Base-by-base conservation (phyloP, 2,329 filamentous ascomycete species). In the Talaromyces sp. region DNA sequence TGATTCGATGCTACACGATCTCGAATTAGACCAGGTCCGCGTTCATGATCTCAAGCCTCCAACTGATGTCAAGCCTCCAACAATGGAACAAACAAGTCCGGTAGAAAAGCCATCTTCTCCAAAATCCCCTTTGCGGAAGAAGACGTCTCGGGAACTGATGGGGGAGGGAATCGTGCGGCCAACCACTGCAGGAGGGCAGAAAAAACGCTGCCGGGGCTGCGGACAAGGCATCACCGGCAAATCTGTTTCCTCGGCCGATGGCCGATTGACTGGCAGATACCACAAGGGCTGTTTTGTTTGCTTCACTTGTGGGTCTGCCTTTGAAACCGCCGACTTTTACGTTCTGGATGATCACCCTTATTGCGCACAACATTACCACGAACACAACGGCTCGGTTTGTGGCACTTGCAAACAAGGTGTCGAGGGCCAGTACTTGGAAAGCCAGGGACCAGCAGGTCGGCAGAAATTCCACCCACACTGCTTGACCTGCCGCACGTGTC, bases 261-360 rank as follows among this genome's bases (percentile, higher is more conserved):
- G 95, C 16, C 88, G 93, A 28, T 81, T 99, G 28, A 96, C 91
- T 0, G 95, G 95, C 9, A 89, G 92, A 65, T 99, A 96, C 75
- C 95, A 99, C 81, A 96, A 96, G 75, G 85, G 89, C 4, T 99
- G 94, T 75, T 98, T 99, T 72, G 90, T 94, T 10, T 99, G 95
- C 82, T 85, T 87, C 4, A 92, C 89, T 1, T 99, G 95, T 79
- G 81, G 82, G 10, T 83, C 87, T 59, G 89, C 92, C 0, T 99
- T 98, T 72, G 82, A 87, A 23, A 96, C 92, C 0, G 85, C 91
- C 1, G 92, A 95, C 63, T 98, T 98, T 69, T 99, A 99, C 73
- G 93, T 99, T 10, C 85, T 92, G 63, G 79, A 89, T 66, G 92
- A 99, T 76, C 83, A 87, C 63, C 95, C 95, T 0, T 97, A 94